A percentile compares a stretch with the other conserved stretches of the same genome.
These are phyloP conservation scores for Aspergillus latus DNA, from an alignment of 2,329 filamentous ascomycete genomes.

Conservation along the genomic window DNA sequence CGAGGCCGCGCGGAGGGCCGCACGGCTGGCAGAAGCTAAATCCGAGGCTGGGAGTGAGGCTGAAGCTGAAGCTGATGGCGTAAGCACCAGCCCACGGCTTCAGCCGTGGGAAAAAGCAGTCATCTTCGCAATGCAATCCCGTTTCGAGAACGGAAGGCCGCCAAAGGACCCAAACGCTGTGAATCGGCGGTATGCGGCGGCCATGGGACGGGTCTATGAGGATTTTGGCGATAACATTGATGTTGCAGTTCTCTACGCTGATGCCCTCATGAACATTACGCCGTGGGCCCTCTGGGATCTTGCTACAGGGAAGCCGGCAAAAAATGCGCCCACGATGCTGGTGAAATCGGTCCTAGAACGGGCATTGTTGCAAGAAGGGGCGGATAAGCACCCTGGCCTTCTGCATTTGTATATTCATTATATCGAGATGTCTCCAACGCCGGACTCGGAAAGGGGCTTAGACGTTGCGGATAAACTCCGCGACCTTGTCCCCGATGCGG, in stretches of 20 bases:
- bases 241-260: slow-evolving; percentile 62
- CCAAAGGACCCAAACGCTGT: slow-evolving; percentile 50
- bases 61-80: neutral
- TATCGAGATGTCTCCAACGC: slow-evolving; percentile 71
- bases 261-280: slow-evolving; percentile 64
- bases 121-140: slow-evolving; percentile 59
- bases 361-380: slow-evolving; percentile 54
- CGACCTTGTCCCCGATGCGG: slow-evolving; percentile 65
- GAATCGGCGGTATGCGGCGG: slow-evolving; percentile 62
- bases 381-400: slow-evolving; percentile 63
- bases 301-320: slow-evolving; percentile 56
- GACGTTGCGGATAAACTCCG: slow-evolving; percentile 63
- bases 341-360: slow-evolving; percentile 59
- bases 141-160: slow-evolving; percentile 54
- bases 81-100: slow-evolving; percentile 9
- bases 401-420: slow-evolving; percentile 76
- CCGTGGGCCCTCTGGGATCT: slow-evolving; percentile 67
- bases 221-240: slow-evolving; percentile 60
- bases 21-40: slow-evolving; percentile 34
- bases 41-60: neutral
- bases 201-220: slow-evolving; percentile 58
- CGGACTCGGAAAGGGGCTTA: slow-evolving; percentile 57
- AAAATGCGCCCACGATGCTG: slow-evolving; percentile 58
- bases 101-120: slow-evolving; percentile 59
- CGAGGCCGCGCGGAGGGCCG: slow-evolving; percentile 47